phyloP scores from a whole-genome alignment of 345 rosid species.

The Theobroma cacao region DNA sequence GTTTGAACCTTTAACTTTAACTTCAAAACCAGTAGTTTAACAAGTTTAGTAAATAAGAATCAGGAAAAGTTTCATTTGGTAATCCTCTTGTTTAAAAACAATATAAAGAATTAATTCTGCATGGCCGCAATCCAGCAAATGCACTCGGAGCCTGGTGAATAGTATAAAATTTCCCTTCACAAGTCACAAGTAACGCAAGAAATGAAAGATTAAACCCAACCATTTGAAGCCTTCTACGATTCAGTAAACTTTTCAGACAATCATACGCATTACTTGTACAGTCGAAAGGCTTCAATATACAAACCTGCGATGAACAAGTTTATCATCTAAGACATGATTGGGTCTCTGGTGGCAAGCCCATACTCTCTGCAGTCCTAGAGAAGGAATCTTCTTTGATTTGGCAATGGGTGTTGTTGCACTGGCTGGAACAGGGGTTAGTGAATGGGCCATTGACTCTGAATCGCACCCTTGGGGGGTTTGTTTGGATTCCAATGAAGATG shows the following conservation, averaged over 20 bases:
- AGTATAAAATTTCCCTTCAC: background rate
- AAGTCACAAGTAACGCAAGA: background rate
- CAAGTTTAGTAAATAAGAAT: background rate
- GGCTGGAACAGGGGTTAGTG: constrained; percentile 37
- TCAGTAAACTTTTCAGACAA: background rate
- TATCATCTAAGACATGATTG: constrained; percentile 14
- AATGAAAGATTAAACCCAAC: background rate
- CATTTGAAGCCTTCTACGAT: background rate
- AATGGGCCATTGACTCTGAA: constrained; percentile 37
- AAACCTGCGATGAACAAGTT: constrained; percentile 45
- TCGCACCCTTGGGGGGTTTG: background rate
- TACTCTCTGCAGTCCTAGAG: constrained; percentile 12
- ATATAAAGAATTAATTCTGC: too few relatives aligned
- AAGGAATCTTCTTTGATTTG: constrained; percentile 22
- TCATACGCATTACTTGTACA: background rate
- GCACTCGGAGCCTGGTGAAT: too few relatives aligned
- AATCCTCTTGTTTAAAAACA: background rate
- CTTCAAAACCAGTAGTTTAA: background rate
- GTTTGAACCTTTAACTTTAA: too few relatives aligned
- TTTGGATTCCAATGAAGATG: constrained; percentile 2
- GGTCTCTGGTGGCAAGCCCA: constrained; percentile 17
- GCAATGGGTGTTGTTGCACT: constrained; percentile 20
- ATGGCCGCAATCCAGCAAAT: too few relatives aligned
- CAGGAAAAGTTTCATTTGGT: background rate
- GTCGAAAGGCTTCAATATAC: background rate